Evolutionary conservation across 805 yeast genomes (phyloP).

Genomic region (Sugiyamaella floridensis): DNA sequence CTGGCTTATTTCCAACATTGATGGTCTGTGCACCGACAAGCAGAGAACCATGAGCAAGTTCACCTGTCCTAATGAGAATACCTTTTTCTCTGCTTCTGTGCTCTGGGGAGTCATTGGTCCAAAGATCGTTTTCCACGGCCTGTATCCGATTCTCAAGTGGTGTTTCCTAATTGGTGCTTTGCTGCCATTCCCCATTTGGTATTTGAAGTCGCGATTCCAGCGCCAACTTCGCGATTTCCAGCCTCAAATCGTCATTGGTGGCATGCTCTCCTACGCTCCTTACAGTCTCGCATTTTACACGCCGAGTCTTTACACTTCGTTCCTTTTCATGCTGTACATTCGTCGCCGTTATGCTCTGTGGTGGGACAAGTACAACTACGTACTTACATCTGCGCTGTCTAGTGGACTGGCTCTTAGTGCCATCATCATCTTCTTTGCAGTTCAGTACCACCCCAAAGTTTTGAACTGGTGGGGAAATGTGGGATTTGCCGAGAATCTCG

Average conservation of each 20-base stretch:
- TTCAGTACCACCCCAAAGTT: constrained; percentile 31
- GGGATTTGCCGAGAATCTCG: constrained; percentile 14
- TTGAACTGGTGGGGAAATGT: constrained; percentile 47
- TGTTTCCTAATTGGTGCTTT: constrained; percentile 38
- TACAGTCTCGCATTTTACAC: constrained; percentile 39
- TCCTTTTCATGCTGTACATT: constrained; percentile 40
- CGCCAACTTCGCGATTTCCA: constrained; percentile 18
- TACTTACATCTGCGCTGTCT: constrained; percentile 41
- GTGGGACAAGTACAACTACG: constrained; percentile 51
- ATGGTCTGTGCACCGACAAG: constrained; percentile 26
- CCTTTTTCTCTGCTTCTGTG: constrained; percentile 42
- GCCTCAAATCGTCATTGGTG: constrained; percentile 42
- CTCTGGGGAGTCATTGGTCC: constrained; percentile 43
- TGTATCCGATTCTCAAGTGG: constrained; percentile 42
- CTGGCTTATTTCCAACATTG: constrained; percentile 29
- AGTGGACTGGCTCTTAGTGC: constrained; percentile 48
- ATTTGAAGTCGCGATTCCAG: constrained; percentile 9
- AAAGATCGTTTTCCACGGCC: constrained; percentile 31
- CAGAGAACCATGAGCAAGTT: constrained; percentile 24
- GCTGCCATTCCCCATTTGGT: constrained; percentile 22
- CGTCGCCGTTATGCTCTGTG: constrained; percentile 38
- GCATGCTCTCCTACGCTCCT: constrained; percentile 38
- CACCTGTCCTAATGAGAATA: constrained; percentile 33
- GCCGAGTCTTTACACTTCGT: constrained; percentile 38
- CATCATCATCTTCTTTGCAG: constrained; percentile 38